Base-by-base conservation (phyloP, 78 protist species). In the Emiliania huxleyi region DNA sequence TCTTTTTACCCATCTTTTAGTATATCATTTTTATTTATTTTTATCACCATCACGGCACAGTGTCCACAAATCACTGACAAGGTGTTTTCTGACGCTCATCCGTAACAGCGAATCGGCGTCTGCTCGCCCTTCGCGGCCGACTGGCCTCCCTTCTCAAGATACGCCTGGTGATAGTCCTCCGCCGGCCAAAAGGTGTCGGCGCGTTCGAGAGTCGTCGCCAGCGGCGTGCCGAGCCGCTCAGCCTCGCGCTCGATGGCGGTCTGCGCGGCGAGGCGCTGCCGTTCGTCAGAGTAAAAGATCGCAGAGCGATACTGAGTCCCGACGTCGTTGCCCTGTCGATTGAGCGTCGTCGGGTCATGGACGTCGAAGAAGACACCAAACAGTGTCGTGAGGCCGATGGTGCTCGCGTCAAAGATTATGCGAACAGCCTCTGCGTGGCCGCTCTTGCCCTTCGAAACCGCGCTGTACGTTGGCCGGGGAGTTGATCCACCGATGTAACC, bases 271-370 rank as follows among this genome's bases (percentile, higher is more conserved):
- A 25, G 29, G 19, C 29, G 37, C 91, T 56, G 49, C 48, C 37
- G 81, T 29, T 56, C 77, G 37, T 35, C 43, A 26, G 4, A 23
- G 55, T 18, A n/a, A 22, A 26, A 88, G 52, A 56, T 35, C n/a
- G 42, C 91, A 19, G 75, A 49, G 38, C 81, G 48, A 21, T 88
- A 88, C 77, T 88, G 91, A n/a, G 91, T 55, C 15, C 91, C 91
- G 0, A 2, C 25, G 49, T 88, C 91, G 37, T 88, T 88, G 56
- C 91, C 91, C 77, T 88, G 91, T 4, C 79, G 42, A 26, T 44
- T 84, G 18, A 29, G 38, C 42, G 43, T 46, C 26, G 90, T 46
- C 23, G 90, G 90, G 42, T 84, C 90, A 38, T 84, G 90, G 29
- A 25, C 1, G 44, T 84, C 71, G 33, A 46, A 84, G 43, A 84